These are phyloP conservation scores for Termitomyces sp. DNA, from an alignment of 768 basidiomycete species.

Conservation along the genomic window DNA sequence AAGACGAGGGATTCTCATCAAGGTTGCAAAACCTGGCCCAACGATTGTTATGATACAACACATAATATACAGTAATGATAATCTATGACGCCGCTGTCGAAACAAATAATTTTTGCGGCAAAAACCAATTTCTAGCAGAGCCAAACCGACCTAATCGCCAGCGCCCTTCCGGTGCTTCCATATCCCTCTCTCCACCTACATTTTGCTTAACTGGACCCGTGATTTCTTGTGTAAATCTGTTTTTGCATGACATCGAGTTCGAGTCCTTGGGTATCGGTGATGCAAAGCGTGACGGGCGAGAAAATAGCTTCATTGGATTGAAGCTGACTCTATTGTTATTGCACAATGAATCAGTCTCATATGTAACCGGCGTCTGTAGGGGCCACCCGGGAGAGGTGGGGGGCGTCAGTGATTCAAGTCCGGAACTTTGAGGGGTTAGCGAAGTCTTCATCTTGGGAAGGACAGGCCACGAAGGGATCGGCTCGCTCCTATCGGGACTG, in stretches of 20 bases:
- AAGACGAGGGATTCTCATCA: too few relatives aligned
- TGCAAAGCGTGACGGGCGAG: slow-evolving; percentile 5
- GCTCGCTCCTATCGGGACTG: not conserved
- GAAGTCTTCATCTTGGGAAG: slow-evolving; percentile 1
- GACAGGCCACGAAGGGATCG: not conserved
- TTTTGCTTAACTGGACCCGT: not conserved
- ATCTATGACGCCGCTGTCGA: slow-evolving; percentile 1
- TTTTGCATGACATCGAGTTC: not conserved
- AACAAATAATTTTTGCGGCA: slow-evolving; percentile 9
- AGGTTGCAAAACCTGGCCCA: not conserved
- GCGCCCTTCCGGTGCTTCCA: not conserved
- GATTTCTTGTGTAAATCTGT: not conserved
- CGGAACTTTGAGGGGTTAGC: slow-evolving; percentile 3
- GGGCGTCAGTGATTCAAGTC: slow-evolving; percentile 1
- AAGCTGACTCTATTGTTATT: not conserved
- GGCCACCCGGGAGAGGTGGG: not conserved
- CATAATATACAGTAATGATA: not conserved
- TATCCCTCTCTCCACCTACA: not conserved
- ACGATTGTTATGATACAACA: not conserved
- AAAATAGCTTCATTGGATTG: slow-evolving; percentile 12
- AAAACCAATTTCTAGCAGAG: slow-evolving; percentile 14
- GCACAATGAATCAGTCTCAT: not conserved
- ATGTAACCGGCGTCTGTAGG: not conserved
- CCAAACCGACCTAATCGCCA: slow-evolving; percentile 6
- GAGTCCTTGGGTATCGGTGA: slow-evolving; percentile 1